phyloP scores from a whole-genome alignment of 2,329 filamentous ascomycete species.

The Cercospora citrullina region DNA sequence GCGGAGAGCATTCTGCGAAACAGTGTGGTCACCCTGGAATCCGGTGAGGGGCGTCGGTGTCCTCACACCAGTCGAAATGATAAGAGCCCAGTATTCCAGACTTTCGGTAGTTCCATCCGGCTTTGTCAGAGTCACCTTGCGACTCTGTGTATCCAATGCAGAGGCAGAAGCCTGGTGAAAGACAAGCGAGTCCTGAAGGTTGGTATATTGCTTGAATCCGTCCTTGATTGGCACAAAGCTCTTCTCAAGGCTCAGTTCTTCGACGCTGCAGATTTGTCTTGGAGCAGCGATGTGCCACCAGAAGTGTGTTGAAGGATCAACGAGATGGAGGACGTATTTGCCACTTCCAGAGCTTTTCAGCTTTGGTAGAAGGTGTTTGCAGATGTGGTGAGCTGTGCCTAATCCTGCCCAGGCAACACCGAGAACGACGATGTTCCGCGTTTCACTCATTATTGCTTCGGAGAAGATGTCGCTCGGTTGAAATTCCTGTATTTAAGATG shows the following conservation, averaged over 20 bases:
- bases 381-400: slow-evolving; percentile 55
- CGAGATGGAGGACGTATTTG: slow-evolving; percentile 55
- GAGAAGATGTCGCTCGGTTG: neutral
- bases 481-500: neutral
- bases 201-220: slow-evolving; percentile 54
- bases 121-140: slow-evolving; percentile 48
- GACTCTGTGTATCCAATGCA: slow-evolving; percentile 45
- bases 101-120: slow-evolving; percentile 34
- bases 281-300: slow-evolving; percentile 57
- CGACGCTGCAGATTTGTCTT: slow-evolving; percentile 52
- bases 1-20: slow-evolving; percentile 36
- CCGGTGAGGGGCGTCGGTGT: slow-evolving; percentile 50
- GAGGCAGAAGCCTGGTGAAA: slow-evolving; percentile 55
- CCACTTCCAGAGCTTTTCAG: slow-evolving; percentile 33
- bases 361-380: slow-evolving; percentile 53
- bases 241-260: slow-evolving; percentile 48
- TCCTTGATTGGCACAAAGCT: slow-evolving; percentile 53
- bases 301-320: slow-evolving; percentile 56
- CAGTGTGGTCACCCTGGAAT: slow-evolving; percentile 41
- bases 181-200: slow-evolving; percentile 36
- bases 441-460: slow-evolving; percentile 35
- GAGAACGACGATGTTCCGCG: slow-evolving; percentile 52
- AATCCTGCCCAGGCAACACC: slow-evolving; percentile 57
- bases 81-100: slow-evolving; percentile 55
- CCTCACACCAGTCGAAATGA: slow-evolving; percentile 57